Evolutionary conservation across 1,284 basidiomycete genomes (phyloP).

Genomic region (Cutaneotrichosporon cyanovorans): DNA sequence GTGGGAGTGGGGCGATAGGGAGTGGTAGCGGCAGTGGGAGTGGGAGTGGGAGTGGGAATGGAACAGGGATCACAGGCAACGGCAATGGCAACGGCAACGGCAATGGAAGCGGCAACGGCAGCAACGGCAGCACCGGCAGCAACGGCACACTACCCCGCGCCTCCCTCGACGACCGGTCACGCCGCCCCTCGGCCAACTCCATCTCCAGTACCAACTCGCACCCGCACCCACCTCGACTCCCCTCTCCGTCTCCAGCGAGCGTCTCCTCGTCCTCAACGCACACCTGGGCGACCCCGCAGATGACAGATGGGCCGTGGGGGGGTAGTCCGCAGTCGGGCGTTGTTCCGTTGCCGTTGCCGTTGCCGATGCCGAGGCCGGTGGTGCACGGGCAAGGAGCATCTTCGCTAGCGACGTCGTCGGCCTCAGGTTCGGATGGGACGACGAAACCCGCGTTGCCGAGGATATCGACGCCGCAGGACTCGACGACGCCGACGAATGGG

Average conservation of each 20-base stretch:
- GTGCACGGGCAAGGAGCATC: too few species aligned
- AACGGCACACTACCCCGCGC: not conserved
- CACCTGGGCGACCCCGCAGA: constrained; percentile 8
- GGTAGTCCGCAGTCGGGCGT: constrained; percentile 1
- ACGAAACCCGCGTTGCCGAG: constrained; percentile 20
- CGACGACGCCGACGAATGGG: not conserved
- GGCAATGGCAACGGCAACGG: not conserved
- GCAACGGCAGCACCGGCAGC: not conserved
- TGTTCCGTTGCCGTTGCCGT: not conserved
- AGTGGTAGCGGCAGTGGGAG: too few species aligned
- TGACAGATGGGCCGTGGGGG: constrained; percentile 1
- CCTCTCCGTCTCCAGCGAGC: constrained; percentile 15
- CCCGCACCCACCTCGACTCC: constrained; percentile 1
- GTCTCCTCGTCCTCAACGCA: constrained; percentile 21
- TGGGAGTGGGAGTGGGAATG: too few species aligned
- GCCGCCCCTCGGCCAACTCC: constrained; percentile 3
- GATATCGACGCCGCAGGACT: constrained; percentile 15
- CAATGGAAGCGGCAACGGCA: too few species aligned
- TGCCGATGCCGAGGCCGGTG: not conserved
- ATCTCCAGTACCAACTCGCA: not conserved
- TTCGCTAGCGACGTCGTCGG: too few species aligned
- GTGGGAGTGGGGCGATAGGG: too few species aligned
- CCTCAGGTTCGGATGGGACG: too few species aligned
- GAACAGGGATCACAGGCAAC: too few species aligned
- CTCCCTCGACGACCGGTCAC: not conserved